Conservation (phyloP, 306 rosid genomes). For the Rosa persica region DNA sequence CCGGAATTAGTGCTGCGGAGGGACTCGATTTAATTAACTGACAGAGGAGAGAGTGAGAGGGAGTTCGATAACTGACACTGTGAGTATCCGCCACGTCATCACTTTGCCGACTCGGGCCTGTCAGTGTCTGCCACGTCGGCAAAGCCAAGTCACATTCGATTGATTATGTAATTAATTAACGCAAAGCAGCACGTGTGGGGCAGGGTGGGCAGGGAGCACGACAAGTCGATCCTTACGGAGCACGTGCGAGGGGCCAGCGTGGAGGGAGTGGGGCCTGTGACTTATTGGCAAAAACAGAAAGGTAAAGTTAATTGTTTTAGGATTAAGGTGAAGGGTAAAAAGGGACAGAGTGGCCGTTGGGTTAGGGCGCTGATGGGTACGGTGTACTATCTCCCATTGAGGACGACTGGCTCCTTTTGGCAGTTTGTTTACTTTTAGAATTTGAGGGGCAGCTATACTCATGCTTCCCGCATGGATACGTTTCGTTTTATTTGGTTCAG, state of each 20-base stretch:
- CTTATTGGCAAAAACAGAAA: background rate
- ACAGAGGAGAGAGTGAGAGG: background rate
- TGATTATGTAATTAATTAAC: background rate
- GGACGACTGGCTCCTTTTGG: constrained; percentile 14
- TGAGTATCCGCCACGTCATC: constrained; percentile 47
- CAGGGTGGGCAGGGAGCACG: constrained; percentile 34
- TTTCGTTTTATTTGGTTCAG: constrained; percentile 2
- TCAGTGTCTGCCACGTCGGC: constrained; percentile 56
- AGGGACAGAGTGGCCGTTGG: background rate
- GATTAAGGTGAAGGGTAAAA: background rate
- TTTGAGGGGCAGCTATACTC: constrained; percentile 2
- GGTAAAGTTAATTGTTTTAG: background rate
- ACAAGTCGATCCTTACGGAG: constrained; percentile 17
- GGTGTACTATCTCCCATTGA: background rate
- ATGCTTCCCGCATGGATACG: constrained; percentile 25
- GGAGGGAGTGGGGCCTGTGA: constrained; percentile 24
- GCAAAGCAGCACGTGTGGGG: constrained; percentile 44
- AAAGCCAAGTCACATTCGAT: constrained; percentile 2
- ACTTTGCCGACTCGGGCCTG: constrained; percentile 28
- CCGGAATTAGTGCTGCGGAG: background rate
- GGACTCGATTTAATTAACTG: background rate
- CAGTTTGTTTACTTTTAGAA: background rate
- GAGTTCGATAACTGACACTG: constrained; percentile 27
- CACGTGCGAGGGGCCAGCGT: constrained; percentile 69
- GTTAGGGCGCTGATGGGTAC: constrained; percentile 1